Base-by-base conservation (phyloP, 176 grass and related monocot species). In the Alopecurus myosuroides region DNA sequence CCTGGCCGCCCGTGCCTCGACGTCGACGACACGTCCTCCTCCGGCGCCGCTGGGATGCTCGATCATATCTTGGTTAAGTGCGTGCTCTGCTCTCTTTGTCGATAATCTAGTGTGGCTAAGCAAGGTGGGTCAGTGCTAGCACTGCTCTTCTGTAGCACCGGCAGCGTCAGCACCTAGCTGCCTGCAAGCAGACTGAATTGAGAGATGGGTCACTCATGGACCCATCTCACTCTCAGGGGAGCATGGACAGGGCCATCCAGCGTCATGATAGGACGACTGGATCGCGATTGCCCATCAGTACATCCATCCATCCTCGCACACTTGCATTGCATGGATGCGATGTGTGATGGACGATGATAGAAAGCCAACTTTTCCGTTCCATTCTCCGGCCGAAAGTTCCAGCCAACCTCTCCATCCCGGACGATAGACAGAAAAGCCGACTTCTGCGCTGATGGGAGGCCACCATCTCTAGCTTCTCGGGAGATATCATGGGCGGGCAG, bases 1-100 rank as follows among this genome's bases (percentile, higher is more conserved):
- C 53, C 79, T 34, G 48, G 57, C 25, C 18, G 49, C 81, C 34
- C 44, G 39, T 46, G 44, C 40, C 40, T 41, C 40, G 6, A 8
- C 17, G 49, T n/a, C n/a, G n/a, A n/a, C n/a, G n/a, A 81, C 88
- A 82, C 88, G 88, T 77, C 68, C 22, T 49, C 55, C 29, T 64
- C 22, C 20, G 12, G 5, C 36, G 3, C 36, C 36, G 36, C n/a
- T n/a, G 36, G 4, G 4, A 3, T 7, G 7, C 4, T 7, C 5
- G 36, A 7, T 39, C n/a, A n/a, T n/a, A n/a, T 22, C 13, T 45
- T 13, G 11, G 15, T 49, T 49, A 49, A 49, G 14, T 49, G 46
- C 46, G 14, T 49, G 46, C 46, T 49, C 46, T 18, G 4, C 15
- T 49, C 46, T 0, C 15, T 18, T 49, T 18, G 46, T 49, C 46